Evolutionary conservation across 1,284 basidiomycete genomes (phyloP).

Genomic region (Pseudozyma hubeiensis): DNA sequence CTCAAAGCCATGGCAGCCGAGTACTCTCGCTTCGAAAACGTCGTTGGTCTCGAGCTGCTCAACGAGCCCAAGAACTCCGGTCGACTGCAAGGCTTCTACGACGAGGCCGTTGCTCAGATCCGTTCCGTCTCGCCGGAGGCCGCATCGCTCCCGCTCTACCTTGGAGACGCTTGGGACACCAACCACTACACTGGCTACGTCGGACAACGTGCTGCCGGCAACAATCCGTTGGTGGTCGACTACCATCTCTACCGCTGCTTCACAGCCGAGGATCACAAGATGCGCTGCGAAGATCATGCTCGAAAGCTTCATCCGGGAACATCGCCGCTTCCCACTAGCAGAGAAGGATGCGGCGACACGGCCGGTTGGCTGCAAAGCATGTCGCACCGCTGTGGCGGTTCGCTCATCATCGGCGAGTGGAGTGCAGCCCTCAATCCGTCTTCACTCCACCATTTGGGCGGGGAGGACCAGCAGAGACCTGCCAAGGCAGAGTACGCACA

Average conservation of each 20-base stretch:
- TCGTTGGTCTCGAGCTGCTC: constrained; percentile 83
- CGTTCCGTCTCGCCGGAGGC: constrained; percentile 66
- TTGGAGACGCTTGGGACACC: constrained; percentile 83
- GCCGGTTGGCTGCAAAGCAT: constrained; percentile 47
- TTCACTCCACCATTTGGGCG: constrained; percentile 71
- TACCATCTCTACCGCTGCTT: constrained; percentile 89
- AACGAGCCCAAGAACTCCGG: constrained; percentile 79
- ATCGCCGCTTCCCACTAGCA: constrained; percentile 31
- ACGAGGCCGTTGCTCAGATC: constrained; percentile 74
- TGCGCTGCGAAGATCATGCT: constrained; percentile 74
- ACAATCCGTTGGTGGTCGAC: constrained; percentile 76
- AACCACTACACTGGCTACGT: constrained; percentile 76
- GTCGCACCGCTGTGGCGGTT: constrained; percentile 72
- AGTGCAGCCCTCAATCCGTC: constrained; percentile 80
- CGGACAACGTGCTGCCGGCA: constrained; percentile 52
- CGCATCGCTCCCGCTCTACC: constrained; percentile 71
- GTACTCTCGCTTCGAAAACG: constrained; percentile 73
- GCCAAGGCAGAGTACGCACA: constrained; percentile 72
- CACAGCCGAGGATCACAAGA: constrained; percentile 75
- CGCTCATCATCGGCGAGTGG: constrained; percentile 81
- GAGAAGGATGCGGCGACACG: constrained; percentile 40
- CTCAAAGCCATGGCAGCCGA: constrained; percentile 73
- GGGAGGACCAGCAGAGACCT: constrained; percentile 71
- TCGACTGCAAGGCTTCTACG: constrained; percentile 58
- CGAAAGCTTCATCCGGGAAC: constrained; percentile 43